Percentiles rank a stretch among this genome's conserved stretches.
These are phyloP conservation scores for Acacia concinna DNA, from an alignment of 331 rosid genomes.

Conservation along the genomic window DNA sequence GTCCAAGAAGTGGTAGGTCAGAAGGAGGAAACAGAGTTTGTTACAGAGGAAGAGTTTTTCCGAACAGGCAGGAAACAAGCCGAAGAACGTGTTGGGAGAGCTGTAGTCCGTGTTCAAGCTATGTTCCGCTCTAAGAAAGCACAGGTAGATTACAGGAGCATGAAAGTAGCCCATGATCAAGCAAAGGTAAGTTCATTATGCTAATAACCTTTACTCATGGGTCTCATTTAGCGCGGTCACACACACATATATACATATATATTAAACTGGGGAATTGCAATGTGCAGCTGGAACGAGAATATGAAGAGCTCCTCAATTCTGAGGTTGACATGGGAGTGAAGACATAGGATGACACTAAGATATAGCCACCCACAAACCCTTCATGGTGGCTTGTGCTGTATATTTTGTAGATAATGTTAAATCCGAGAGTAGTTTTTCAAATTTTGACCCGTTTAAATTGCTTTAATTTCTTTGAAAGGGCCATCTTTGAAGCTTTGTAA, in stretches of 20 bases:
- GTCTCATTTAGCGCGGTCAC: slow-evolving; percentile 3
- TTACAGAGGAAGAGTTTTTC: slow-evolving; percentile 77
- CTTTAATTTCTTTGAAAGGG: slow-evolving; percentile 33
- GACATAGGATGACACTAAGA: slow-evolving; percentile 26
- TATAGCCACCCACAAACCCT: no score
- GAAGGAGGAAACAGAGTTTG: slow-evolving; percentile 42
- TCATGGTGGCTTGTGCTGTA: slow-evolving; percentile 30
- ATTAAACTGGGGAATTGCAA: slow-evolving; percentile 27
- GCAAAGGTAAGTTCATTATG: slow-evolving; percentile 53
- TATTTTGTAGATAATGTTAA: slow-evolving; percentile 52
- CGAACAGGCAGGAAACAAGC: slow-evolving; percentile 76
- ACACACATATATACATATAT: neutral
- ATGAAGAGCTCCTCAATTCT: slow-evolving; percentile 52
- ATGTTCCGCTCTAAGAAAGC: slow-evolving; percentile 95
- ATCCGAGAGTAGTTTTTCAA: slow-evolving; percentile 28
- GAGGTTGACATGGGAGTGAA: slow-evolving; percentile 49
- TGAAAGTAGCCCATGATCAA: slow-evolving; percentile 72
- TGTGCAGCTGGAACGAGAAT: slow-evolving; percentile 80
- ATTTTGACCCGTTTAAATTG: slow-evolving; percentile 33
- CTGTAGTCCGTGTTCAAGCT: slow-evolving; percentile 77
- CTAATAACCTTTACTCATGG: neutral
- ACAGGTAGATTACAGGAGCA: slow-evolving; percentile 79
- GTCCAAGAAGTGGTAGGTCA: slow-evolving; percentile 33
- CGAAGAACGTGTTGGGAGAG: slow-evolving; percentile 73
- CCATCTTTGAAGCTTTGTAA: slow-evolving; percentile 14